Evolutionary conservation across 768 basidiomycete genomes (phyloP), one percentile per base, ranked within the genome.

Genomic region (Lyophyllum atratum): DNA sequence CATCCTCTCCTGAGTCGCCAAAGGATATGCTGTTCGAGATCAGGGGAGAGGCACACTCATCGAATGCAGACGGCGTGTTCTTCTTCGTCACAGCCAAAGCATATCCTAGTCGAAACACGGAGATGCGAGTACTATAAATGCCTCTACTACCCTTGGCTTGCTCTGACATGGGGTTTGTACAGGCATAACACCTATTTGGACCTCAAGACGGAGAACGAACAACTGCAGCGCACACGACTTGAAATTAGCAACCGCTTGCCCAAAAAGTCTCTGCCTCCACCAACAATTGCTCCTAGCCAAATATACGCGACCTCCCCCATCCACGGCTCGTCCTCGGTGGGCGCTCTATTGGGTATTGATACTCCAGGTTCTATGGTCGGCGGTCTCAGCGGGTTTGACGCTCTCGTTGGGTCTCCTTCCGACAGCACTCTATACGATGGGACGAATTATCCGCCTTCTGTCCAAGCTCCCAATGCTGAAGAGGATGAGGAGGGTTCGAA

Each of bases 191-290:
- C 85, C 0, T 84, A 86, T 62, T 64, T 97, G 33, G 94, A 96
- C 66, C 82, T 96, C 49, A 95, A 93, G 70, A 76, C 88, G 54
- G 93, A 95, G 73, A 94, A 97, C 69, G 89, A 92, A 69, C 81
- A 86, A 14, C 72, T 97, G 40, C 80, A 89, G 61, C 82, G 83
- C 57, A 85, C 86, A 25, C 70, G 89, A 31, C 68, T 72, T 1
- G 80, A 82, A 51, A 66, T 78, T 15, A 70, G 68, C 57, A 70
- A 65, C 49, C 74, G 59, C 43, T 63, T 70, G 25, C 71, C 69
- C 25, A 64, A 62, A 7, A 56, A 61, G 46, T 21, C 63, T 39
- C 59, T 52, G 12, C 34, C 69, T 2, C 61, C 68, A 25, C 70
- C 64, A 25, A 62, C 64, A 33, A 62, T 66, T 45, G 58, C 61